A percentile compares a stretch with the other conserved stretches of the same genome.
Evolutionary conservation across 129 eudicot genomes (phyloP).

Genomic region (Sambucus nigra): DNA sequence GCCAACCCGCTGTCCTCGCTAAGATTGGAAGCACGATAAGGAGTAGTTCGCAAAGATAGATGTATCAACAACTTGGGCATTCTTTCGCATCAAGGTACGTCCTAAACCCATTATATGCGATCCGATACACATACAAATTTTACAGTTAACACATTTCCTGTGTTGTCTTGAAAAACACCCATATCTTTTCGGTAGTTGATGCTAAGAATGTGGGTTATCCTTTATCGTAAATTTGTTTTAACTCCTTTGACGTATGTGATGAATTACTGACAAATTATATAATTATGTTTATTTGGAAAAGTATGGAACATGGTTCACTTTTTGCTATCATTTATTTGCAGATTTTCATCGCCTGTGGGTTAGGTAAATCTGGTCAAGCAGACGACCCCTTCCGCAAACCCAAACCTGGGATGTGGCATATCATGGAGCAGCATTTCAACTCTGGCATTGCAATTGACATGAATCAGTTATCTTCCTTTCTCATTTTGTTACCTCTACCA

Average conservation of each 20-base stretch:
- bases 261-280: not conserved
- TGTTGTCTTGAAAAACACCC: not conserved
- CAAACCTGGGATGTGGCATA: slow-evolving; percentile 86
- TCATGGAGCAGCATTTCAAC: slow-evolving; percentile 80
- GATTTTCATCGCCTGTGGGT: slow-evolving; percentile 94
- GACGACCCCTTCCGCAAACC: slow-evolving; percentile 90
- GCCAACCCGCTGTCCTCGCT: too few relatives aligned
- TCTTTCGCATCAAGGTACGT: too few relatives aligned
- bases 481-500: slow-evolving; percentile 7
- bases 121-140: too few relatives aligned
- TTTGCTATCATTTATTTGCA: slow-evolving; percentile 16
- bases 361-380: slow-evolving; percentile 36
- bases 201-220: not conserved
- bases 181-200: not conserved
- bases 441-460: slow-evolving; percentile 68
- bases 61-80: too few relatives aligned
- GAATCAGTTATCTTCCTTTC: slow-evolving; percentile 48
- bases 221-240: too few relatives aligned
- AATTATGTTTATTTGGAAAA: not conserved
- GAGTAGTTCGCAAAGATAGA: too few relatives aligned
- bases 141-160: too few relatives aligned
- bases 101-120: too few relatives aligned
- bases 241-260: too few relatives aligned
- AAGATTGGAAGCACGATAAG: too few relatives aligned
- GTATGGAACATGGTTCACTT: not conserved